Conservation (phyloP, 1,139 yeast genomes). For the Lodderomyces parapsilosis region DNA sequence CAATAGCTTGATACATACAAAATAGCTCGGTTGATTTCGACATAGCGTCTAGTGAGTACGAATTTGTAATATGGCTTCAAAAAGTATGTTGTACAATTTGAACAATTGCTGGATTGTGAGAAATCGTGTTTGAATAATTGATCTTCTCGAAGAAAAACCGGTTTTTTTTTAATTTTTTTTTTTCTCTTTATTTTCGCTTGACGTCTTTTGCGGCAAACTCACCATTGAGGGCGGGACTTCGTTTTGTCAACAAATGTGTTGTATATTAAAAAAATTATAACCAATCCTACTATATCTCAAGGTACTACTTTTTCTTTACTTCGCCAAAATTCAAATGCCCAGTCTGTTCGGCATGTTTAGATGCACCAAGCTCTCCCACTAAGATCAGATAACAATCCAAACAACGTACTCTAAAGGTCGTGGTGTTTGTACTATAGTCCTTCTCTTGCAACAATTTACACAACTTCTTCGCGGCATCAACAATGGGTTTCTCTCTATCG, state of each 20-base stretch:
- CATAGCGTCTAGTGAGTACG: no score
- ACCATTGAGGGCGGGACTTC: no score
- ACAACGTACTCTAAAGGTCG: constrained; percentile 59
- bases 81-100: no score
- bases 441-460: constrained; percentile 46
- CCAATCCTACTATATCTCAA: neutral
- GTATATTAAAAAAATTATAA: neutral
- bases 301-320: constrained; percentile 22
- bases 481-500: constrained; percentile 15
- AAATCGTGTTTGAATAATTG: neutral
- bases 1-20: constrained; percentile 34
- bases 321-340: constrained; percentile 72
- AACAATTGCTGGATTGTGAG: no score
- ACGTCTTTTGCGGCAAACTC: neutral
- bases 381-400: constrained; percentile 52
- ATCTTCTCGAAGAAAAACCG: neutral
- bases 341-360: constrained; percentile 62
- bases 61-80: no score
- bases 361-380: constrained; percentile 67
- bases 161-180: no score
- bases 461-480: constrained; percentile 21
- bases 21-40: constrained; percentile 41
- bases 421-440: constrained; percentile 69
- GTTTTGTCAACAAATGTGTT: no score
- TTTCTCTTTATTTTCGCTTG: neutral